phyloP scores from a whole-genome alignment of 371 early-diverging fungal species.

The Syncephalastrum contaminatum region DNA sequence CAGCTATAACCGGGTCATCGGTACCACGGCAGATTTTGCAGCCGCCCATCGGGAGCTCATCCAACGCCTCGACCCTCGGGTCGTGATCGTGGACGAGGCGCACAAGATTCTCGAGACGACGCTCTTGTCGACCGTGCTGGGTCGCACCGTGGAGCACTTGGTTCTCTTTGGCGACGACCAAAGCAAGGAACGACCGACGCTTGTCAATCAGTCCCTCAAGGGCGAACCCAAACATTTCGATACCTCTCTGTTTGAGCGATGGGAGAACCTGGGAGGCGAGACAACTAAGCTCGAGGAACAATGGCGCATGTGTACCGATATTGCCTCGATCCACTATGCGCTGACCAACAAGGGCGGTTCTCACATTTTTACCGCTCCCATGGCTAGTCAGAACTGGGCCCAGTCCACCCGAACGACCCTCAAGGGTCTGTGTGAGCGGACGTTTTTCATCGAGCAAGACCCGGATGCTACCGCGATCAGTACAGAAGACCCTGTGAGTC shows the following conservation, averaged over 20 bases:
- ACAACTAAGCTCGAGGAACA: conserved; percentile 32
- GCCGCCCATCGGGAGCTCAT: conserved; percentile 29
- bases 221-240: conserved; percentile 23
- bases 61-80: conserved; percentile 26
- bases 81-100: conserved; percentile 39
- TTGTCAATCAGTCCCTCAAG: conserved; percentile 9
- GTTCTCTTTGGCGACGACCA: conserved; percentile 30
- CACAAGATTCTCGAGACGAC: conserved; percentile 29
- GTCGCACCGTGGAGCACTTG: conserved; percentile 34
- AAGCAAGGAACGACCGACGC: conserved; percentile 8
- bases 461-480: neutral
- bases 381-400: conserved; percentile 9
- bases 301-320: conserved; percentile 40
- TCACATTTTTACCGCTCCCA: conserved; percentile 19
- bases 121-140: conserved; percentile 17
- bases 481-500: neutral
- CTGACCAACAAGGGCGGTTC: neutral
- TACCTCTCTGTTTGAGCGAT: conserved; percentile 36
- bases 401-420: conserved; percentile 9
- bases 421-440: conserved; percentile 22
- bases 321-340: conserved; percentile 13
- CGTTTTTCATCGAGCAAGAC: conserved; percentile 27
- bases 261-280: conserved; percentile 28
- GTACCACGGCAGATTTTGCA: conserved; percentile 42
- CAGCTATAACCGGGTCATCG: conserved; percentile 37